Percentiles rank a stretch among this genome's conserved stretches.
Conservation (phyloP, 2,329 filamentous ascomycete species). For the Sporothrix brasiliensis region DNA sequence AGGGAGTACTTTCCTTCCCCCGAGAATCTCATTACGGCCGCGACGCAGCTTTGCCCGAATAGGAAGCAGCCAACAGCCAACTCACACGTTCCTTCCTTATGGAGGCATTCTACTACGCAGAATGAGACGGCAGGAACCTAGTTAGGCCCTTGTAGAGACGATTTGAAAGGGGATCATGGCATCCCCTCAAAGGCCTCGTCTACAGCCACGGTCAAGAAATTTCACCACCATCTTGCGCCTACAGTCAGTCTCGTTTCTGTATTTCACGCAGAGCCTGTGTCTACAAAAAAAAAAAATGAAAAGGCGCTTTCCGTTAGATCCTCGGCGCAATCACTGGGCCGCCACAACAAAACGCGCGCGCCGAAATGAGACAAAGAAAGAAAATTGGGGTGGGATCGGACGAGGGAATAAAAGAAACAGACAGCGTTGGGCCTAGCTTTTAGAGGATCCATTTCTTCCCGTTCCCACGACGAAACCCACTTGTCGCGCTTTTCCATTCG, state of each 20-base stretch:
- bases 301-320: slow-evolving; percentile 24
- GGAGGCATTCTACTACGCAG: slow-evolving; percentile 1
- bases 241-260: too few relatives aligned
- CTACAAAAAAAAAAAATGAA: not conserved
- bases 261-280: not conserved
- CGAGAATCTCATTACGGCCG: not conserved
- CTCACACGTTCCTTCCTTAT: slow-evolving; percentile 27
- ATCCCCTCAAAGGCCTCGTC: too few relatives aligned
- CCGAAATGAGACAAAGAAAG: not conserved
- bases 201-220: too few relatives aligned
- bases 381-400: not conserved
- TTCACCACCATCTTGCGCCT: too few relatives aligned
- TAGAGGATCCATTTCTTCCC: slow-evolving; percentile 3
- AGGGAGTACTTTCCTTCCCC: slow-evolving; percentile 20
- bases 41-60: slow-evolving; percentile 28
- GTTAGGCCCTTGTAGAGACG: not conserved
- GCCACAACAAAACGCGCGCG: not conserved
- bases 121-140: not conserved
- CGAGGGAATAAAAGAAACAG: slow-evolving; percentile 11
- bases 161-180: too few relatives aligned
- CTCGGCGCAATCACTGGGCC: slow-evolving; percentile 10
- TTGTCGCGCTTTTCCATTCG: slow-evolving; percentile 22
- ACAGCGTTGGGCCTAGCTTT: not conserved
- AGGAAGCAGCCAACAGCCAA: slow-evolving; percentile 30
- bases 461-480: slow-evolving; percentile 12